A percentile compares a stretch with the other conserved stretches of the same genome.
These are phyloP conservation scores for Leccinum griseonigrum DNA, from an alignment of 1,284 basidiomycete genomes.

Conservation along the genomic window DNA sequence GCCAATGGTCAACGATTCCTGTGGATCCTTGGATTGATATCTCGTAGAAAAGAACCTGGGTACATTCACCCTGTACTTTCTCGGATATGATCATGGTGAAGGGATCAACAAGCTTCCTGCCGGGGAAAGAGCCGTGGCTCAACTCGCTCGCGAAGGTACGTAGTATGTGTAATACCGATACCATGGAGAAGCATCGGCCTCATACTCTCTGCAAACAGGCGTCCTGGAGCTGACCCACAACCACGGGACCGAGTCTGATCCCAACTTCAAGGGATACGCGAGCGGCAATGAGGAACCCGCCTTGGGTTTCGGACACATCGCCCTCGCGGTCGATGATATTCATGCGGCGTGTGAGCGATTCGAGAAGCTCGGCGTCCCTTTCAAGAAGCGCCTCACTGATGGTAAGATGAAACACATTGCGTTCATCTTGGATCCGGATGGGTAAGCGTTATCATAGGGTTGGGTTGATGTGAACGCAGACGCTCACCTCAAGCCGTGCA, in stretches of 20 bases:
- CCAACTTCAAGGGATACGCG: constrained; percentile 76
- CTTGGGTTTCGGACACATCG: constrained; percentile 84
- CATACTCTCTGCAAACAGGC: constrained; percentile 37
- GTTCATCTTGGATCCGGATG: constrained; percentile 88
- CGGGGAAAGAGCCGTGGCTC: constrained; percentile 46
- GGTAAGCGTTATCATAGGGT: constrained; percentile 41
- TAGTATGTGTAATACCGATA: neutral
- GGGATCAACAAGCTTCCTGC: constrained; percentile 41
- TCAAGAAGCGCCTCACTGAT: constrained; percentile 87
- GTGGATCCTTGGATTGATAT: neutral
- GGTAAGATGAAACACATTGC: constrained; percentile 87
- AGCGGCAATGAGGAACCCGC: constrained; percentile 85
- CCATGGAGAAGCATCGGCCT: neutral
- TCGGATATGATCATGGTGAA: constrained; percentile 64
- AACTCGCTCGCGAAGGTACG: constrained; percentile 65
- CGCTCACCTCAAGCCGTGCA: neutral
- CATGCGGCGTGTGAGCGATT: constrained; percentile 84
- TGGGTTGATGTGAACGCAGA: neutral
- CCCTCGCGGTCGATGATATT: constrained; percentile 82
- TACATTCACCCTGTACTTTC: constrained; percentile 81
- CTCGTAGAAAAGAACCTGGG: constrained; percentile 46
- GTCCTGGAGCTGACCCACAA: constrained; percentile 89
- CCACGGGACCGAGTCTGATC: constrained; percentile 83
- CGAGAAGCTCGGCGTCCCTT: constrained; percentile 77
- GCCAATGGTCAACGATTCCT: neutral